Base-by-base conservation (phyloP, 768 basidiomycete species). In the Cystobasidium tubakii region DNA sequence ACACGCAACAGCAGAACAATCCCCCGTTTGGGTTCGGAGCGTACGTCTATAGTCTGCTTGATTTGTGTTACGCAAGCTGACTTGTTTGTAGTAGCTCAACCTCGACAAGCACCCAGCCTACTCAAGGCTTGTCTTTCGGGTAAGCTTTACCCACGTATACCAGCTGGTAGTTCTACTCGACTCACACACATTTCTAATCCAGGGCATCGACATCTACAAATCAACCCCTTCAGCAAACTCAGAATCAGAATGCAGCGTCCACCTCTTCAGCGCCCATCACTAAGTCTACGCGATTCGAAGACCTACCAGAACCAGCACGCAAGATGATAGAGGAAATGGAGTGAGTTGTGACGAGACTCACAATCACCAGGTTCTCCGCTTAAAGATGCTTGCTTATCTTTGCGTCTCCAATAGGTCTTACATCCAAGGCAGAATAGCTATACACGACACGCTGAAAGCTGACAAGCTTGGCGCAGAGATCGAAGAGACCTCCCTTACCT, bases 261-360 rank as follows among this genome's bases (percentile, higher is more conserved):
- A 53, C 42, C 3, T 46, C 46, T 2, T 9, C 57, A 23, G 46
- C 43, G 0, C 60, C 66, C 19, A 66, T 78, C 27, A 71, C 50
- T 17, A 77, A 77, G 60, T 54, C 65, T 23, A 75, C 78, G 3
- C 77, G 77, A 67, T 78, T 77, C 44, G 73, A 78, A 23, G 78
- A 78, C 25, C 25, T 78, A 70, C 78, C 78, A 0, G 78, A 78
- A 29, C 63, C 36, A 17, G 78, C 73, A 55, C 31, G 75, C 34
- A 70, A 62, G 21, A 63, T 64, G 9, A 60, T 78, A 21, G 77
- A 78, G 43, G 74, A 75, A 44, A 74, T 78, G 31, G 76, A 78
- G 78, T 78, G 50, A 54, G 76, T 77, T 55, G 23, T 23, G n/a
- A n/a, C n/a, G n/a, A n/a, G n/a, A n/a, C n/a, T n/a, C n/a, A n/a